phyloP scores from a whole-genome alignment of 768 basidiomycete genomes.

The Russula vinacea region DNA sequence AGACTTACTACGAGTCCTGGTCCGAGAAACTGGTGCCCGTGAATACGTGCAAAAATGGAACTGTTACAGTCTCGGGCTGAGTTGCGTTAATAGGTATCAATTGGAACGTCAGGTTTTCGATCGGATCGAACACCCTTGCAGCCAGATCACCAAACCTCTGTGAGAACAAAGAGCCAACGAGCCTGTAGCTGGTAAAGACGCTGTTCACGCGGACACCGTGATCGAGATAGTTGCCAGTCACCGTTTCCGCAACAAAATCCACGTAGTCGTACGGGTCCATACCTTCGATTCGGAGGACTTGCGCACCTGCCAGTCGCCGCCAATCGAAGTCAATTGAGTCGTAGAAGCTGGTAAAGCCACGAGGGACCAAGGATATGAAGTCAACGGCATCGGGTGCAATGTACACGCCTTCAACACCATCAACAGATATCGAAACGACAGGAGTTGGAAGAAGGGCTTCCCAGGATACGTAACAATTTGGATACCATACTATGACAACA shows the following conservation, averaged over 20 bases:
- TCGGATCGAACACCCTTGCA: constrained; percentile 50
- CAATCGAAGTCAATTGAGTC: constrained; percentile 36
- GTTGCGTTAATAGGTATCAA: constrained; percentile 49
- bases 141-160: constrained; percentile 58
- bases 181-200: constrained; percentile 58
- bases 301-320: constrained; percentile 59
- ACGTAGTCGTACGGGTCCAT: constrained; percentile 54
- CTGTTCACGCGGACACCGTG: constrained; percentile 63
- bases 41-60: constrained; percentile 54
- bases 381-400: constrained; percentile 24
- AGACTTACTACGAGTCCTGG: constrained; percentile 48
- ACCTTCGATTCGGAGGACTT: constrained; percentile 54
- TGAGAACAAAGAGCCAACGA: constrained; percentile 45
- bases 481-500: constrained; percentile 48
- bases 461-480: constrained; percentile 52
- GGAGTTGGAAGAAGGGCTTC: constrained; percentile 37
- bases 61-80: constrained; percentile 47
- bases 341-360: constrained; percentile 18
- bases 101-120: constrained; percentile 47
- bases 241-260: constrained; percentile 53
- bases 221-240: constrained; percentile 61
- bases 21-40: constrained; percentile 52
- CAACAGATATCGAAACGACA: constrained; percentile 15
- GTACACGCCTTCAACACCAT: constrained; percentile 18
- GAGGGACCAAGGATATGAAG: constrained; percentile 14